Conservation (phyloP, 2,329 filamentous ascomycete genomes). For the Fusarium pseudoanthophilum region DNA sequence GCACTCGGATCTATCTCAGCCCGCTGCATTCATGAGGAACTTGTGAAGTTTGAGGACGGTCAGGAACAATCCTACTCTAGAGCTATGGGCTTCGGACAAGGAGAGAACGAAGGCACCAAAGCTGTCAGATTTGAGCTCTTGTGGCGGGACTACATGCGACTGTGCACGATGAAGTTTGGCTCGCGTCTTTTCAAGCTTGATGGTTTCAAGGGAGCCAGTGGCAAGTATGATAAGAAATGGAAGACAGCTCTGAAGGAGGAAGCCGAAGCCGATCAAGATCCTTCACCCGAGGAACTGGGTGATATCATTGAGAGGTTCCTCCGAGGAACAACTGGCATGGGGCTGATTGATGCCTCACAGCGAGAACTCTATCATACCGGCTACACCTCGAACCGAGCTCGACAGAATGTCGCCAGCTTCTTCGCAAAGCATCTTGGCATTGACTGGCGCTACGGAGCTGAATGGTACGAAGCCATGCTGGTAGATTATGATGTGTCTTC, state of each 20-base stretch:
- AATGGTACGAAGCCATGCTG: constrained; percentile 82
- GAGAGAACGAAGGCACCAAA: constrained; percentile 77
- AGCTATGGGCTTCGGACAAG: constrained; percentile 70
- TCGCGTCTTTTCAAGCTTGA: constrained; percentile 70
- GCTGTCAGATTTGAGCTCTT: constrained; percentile 78
- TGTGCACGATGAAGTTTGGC: constrained; percentile 78
- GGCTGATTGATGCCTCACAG: constrained; percentile 80
- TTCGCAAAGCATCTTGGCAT: constrained; percentile 77
- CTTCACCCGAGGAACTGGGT: constrained; percentile 56
- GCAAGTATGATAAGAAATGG: constrained; percentile 59
- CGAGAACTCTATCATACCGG: constrained; percentile 80
- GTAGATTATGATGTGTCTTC: constrained; percentile 80
- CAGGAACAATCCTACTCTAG: constrained; percentile 52
- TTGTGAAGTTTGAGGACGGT: constrained; percentile 77
- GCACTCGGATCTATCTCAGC: constrained; percentile 78
- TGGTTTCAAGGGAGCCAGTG: constrained; percentile 66
- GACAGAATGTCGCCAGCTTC: constrained; percentile 82
- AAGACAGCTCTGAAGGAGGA: constrained; percentile 54
- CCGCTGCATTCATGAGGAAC: constrained; percentile 75
- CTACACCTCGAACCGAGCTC: constrained; percentile 79
- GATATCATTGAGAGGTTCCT: constrained; percentile 68
- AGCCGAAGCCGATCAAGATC: constrained; percentile 51
- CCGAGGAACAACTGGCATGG: constrained; percentile 77
- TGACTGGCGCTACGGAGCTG: constrained; percentile 83
- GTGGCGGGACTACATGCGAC: constrained; percentile 84